Conservation (phyloP, 2,329 filamentous ascomycete genomes). For the Penicillium brasilianum region DNA sequence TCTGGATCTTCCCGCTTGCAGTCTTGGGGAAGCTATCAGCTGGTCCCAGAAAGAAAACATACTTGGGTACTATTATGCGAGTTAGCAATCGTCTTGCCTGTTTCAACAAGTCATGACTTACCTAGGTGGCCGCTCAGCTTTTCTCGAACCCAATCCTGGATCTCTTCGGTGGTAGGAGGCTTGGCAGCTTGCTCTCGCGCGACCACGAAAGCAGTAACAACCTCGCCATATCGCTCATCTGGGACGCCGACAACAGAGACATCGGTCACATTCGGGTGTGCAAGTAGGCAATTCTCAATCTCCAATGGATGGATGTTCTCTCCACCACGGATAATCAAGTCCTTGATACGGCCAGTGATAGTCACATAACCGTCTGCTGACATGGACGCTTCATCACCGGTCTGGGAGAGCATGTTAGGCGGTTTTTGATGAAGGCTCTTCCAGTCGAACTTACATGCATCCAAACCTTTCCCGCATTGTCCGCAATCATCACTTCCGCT, state of each 20-base stretch:
- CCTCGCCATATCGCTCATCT: slow-evolving; percentile 82
- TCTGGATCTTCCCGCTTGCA: slow-evolving; percentile 94
- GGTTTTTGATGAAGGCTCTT: not conserved
- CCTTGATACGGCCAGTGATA: slow-evolving; percentile 92
- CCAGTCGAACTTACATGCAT: slow-evolving; percentile 63
- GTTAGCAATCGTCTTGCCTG: not conserved
- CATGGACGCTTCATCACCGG: slow-evolving; percentile 89
- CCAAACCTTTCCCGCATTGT: slow-evolving; percentile 69
- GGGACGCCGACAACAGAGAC: slow-evolving; percentile 83
- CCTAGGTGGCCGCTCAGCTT: slow-evolving; percentile 73
- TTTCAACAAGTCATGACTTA: slow-evolving; percentile 41
- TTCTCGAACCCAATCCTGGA: slow-evolving; percentile 73
- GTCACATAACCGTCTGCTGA: slow-evolving; percentile 80
- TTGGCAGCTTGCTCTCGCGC: slow-evolving; percentile 44
- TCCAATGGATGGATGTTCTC: slow-evolving; percentile 97
- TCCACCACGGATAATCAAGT: slow-evolving; percentile 90
- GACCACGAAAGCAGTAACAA: slow-evolving; percentile 82
- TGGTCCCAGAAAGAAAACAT: slow-evolving; percentile 76
- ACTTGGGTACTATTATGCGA: slow-evolving; percentile 68
- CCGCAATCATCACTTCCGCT: slow-evolving; percentile 66
- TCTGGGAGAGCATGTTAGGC: slow-evolving; percentile 53
- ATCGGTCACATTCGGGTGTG: slow-evolving; percentile 71
- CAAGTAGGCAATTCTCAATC: slow-evolving; percentile 84
- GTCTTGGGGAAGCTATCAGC: slow-evolving; percentile 84
- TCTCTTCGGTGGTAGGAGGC: slow-evolving; percentile 60